phyloP scores from a whole-genome alignment of 371 early-diverging fungal species.

The Circinella minor region DNA sequence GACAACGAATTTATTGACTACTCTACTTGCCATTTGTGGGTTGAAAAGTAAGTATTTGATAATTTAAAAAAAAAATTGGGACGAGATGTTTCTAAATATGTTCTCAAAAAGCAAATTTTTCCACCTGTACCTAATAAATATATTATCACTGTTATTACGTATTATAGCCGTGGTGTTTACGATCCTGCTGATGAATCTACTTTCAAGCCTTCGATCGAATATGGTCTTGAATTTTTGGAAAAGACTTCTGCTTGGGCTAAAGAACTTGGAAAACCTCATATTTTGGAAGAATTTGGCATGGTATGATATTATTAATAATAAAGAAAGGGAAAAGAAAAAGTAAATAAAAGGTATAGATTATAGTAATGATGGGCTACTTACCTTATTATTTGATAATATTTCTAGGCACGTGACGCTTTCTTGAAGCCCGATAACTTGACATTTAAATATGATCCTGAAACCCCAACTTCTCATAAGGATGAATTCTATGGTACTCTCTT shows the following conservation, averaged over 20 bases:
- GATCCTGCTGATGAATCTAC: slow-evolving; percentile 24
- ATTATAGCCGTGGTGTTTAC: slow-evolving; percentile 51
- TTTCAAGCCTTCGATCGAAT: slow-evolving; percentile 28
- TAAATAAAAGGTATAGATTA: too few species aligned
- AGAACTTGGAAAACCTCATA: slow-evolving; percentile 49
- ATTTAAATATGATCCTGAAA: slow-evolving; percentile 45
- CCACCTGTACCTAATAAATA: neutral
- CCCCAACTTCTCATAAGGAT: slow-evolving; percentile 53
- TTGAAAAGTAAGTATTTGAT: slow-evolving; percentile 49
- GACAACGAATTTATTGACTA: slow-evolving; percentile 50
- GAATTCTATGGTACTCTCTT: slow-evolving; percentile 48
- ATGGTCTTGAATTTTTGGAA: slow-evolving; percentile 28
- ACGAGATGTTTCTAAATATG: neutral
- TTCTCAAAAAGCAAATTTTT: too few species aligned
- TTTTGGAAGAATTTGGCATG: slow-evolving; percentile 65
- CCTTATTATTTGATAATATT: neutral
- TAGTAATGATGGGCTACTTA: neutral
- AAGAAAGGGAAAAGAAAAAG: neutral
- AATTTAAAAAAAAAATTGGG: neutral
- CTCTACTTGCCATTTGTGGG: slow-evolving; percentile 62
- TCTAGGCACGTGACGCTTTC: slow-evolving; percentile 53
- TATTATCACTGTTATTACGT: neutral
- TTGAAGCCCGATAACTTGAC: slow-evolving; percentile 25
- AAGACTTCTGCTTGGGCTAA: slow-evolving; percentile 45
- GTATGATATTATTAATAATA: slow-evolving; percentile 1